A percentile compares a stretch with the other conserved stretches of the same genome.
phyloP scores from a whole-genome alignment of 441 rosid species.

The Kokia cookei region DNA sequence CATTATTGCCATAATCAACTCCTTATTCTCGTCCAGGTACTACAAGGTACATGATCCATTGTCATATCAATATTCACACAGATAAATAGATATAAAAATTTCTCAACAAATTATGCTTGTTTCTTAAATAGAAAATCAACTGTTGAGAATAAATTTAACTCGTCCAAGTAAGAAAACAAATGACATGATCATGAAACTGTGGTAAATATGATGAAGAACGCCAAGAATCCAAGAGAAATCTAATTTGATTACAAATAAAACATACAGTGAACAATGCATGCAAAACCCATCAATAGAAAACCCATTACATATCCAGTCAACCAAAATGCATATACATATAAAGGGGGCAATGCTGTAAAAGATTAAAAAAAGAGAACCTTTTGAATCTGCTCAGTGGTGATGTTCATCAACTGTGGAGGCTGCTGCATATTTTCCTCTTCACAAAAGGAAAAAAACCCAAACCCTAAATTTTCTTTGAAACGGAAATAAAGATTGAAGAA shows the following conservation, averaged over 20 bases:
- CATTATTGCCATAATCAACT: conserved; percentile 28
- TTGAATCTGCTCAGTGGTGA: conserved; percentile 47
- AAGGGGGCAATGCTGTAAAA: neutral
- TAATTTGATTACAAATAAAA: neutral
- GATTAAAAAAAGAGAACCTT: conserved; percentile 16
- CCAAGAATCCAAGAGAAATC: neutral
- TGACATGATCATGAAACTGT: neutral
- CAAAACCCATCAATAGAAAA: conserved; percentile 3
- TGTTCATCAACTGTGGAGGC: conserved; percentile 12
- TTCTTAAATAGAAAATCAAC: neutral
- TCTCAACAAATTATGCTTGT: neutral
- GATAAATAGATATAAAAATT: neutral
- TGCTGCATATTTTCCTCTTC: conserved; percentile 17
- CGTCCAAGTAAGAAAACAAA: neutral
- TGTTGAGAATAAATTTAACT: neutral
- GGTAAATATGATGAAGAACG: neutral
- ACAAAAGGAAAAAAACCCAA: neutral
- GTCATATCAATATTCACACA: neutral
- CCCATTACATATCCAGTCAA: neutral
- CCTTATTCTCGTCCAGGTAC: conserved; percentile 29
- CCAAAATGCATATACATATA: neutral
- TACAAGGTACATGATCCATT: conserved; percentile 6
- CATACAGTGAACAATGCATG: conserved; percentile 11
- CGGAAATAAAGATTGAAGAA: neutral
- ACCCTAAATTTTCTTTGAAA: conserved; percentile 7